Base-by-base conservation (phyloP, 495 filamentous ascomycete species). In the Amphirosellinia nigrospora region DNA sequence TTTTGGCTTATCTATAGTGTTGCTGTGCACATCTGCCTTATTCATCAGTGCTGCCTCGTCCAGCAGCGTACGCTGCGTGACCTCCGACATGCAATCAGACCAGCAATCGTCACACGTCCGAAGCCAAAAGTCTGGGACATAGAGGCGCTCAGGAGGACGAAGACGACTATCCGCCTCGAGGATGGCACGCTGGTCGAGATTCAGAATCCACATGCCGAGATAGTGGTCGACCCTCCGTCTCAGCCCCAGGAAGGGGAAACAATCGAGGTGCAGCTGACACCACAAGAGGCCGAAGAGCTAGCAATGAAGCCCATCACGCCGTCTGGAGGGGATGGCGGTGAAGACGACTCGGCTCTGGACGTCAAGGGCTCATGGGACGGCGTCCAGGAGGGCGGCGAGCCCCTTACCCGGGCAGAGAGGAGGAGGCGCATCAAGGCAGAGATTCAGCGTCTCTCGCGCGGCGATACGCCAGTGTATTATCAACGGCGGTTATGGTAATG, bases 51-150 rank as follows among this genome's bases (percentile, higher is more conserved):
- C 71, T 89, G 83, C 80, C 83, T 74, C 69, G 86, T 81, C 77
- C 89, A 84, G 69, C 87, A 88, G 68, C 82, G 85, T 55, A 87
- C 86, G 0, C 74, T 88, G 2, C 78, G 81, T 21, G 83, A 86
- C 53, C 71, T 88, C 7, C 81, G 85, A 41, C 73, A 73, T 6
- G 83, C 85, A 36, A 88, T 88, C 59, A 74, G 73, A 67, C 82
- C 80, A 43, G 73, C 75, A 13, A 48, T 66, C 43, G 46, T 69
- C 41, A 78, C 79, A 13, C 74, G 73, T 8, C 79, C 81, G 21
- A 77, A 78, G n/a, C 83, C 84, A 36, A 79, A 82, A 63, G 73
- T 83, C 30, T 84, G 1, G 82, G 48, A 66, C 3, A 83, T 32
- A 39, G 64, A 60, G 72, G 55, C 70, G 66, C 46, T 71, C 67